phyloP scores from a whole-genome alignment of 371 early-diverging fungal species.

The Mortierella sp. region DNA sequence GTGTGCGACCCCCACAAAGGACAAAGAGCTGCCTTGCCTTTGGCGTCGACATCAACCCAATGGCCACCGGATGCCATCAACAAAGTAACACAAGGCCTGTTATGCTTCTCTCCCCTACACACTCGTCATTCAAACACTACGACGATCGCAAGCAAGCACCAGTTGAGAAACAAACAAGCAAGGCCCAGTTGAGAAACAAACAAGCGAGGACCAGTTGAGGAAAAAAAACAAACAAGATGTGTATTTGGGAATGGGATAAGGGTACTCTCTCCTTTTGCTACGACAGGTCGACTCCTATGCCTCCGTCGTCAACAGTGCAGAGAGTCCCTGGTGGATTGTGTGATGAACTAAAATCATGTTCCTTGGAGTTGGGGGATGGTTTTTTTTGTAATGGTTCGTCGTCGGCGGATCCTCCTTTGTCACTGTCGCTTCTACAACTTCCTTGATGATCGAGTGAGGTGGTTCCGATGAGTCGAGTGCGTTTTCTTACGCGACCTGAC shows the following conservation, averaged over 20 bases:
- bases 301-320: neutral
- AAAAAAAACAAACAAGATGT: neutral
- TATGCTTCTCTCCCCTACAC: neutral
- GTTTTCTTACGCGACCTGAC: slow-evolving; percentile 25
- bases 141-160: neutral
- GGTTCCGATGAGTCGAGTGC: neutral
- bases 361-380: neutral
- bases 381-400: neutral
- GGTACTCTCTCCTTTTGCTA: neutral
- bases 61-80: neutral
- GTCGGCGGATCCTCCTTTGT: neutral
- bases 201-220: too few species aligned
- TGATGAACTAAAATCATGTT: neutral
- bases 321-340: neutral
- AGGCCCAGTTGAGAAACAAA: neutral
- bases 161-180: neutral
- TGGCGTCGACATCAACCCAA: neutral
- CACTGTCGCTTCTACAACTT: neutral
- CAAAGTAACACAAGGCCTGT: neutral
- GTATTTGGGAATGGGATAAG: neutral
- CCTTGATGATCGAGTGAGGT: neutral
- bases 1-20: neutral
- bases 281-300: neutral
- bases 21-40: neutral
- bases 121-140: neutral